Evolutionary conservation across 371 early-diverging fungal genomes (phyloP).

Genomic region (Syncephalastrum monosporum): DNA sequence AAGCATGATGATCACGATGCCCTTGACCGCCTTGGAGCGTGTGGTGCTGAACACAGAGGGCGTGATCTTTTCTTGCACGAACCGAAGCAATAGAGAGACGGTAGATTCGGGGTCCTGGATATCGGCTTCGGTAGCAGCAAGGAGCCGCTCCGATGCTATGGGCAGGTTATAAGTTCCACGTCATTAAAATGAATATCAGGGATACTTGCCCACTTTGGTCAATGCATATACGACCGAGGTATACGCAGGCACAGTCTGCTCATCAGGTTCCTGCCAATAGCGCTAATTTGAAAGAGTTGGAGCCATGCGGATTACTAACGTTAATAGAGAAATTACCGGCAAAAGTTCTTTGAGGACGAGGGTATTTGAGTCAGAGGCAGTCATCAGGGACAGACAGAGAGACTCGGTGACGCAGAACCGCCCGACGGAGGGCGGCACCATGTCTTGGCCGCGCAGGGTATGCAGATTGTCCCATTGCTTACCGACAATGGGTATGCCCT

Average conservation of each 20-base stretch:
- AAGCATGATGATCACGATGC: constrained; percentile 25
- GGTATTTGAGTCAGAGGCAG: constrained; percentile 7
- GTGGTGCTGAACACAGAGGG: constrained; percentile 15
- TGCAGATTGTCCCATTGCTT: constrained; percentile 24
- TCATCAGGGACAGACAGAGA: constrained; percentile 27
- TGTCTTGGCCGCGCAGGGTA: not conserved
- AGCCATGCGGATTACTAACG: too few relatives aligned
- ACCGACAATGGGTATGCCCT: constrained; percentile 26
- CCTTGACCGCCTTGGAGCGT: constrained; percentile 12
- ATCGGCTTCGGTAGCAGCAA: constrained; percentile 21
- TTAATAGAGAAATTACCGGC: constrained; percentile 7
- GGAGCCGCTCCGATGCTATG: constrained; percentile 28
- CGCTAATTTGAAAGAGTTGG: constrained; percentile 11
- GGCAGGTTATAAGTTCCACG: not conserved
- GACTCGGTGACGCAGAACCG: constrained; percentile 34
- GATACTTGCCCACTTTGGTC: constrained; percentile 26
- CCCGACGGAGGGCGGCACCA: constrained; percentile 16
- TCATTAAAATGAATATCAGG: not conserved
- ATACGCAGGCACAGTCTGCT: constrained; percentile 19
- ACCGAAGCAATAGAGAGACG: constrained; percentile 12
- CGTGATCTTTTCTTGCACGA: constrained; percentile 28
- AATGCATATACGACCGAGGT: constrained; percentile 25
- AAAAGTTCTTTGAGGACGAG: constrained; percentile 30
- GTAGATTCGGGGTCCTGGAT: constrained; percentile 19
- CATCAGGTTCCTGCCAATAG: constrained; percentile 35